Evolutionary conservation across 257 asterid genomes (phyloP), one percentile per base, ranked within the genome.

Genomic region (Przewalskia tangutica): DNA sequence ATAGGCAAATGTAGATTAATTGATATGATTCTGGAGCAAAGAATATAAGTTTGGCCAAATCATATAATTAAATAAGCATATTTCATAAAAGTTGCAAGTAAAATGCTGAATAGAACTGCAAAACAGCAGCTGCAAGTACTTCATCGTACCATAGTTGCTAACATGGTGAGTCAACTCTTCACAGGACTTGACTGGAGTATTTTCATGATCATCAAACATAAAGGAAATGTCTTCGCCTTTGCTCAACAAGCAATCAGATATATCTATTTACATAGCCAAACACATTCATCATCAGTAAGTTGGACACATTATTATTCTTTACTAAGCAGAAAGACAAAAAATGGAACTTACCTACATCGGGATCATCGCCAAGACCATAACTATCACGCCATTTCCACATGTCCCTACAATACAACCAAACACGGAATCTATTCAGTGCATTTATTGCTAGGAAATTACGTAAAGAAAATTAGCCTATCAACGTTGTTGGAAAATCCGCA

Each of bases 141-240:
- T 71, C 34, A 66, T 40, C 86, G 54, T 83, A 91, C 97, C 94
- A 23, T 78, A 66, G 84, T 51, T 71, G 32, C 85, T 84, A 34
- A 55, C 91, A 68, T 85, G 88, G 90, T 88, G 84, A 83, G 89
- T 87, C 80, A 92, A 66, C 67, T 93, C 97, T 68, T 90, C 89
- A 59, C 94, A 93, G 54, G 95, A 97, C 85, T 92, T 93, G 36
- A 91, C 86, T 11, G 98, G 98, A 66, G 98, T 93, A 85, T 89
- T 88, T 81, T 82, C 94, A 68, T 27, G 32, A 27, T 79, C 85
- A 67, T 84, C 92, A 75, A 90, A 84, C 81, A 89, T 75, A 82
- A 70, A 86, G 36, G 92, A 82, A 84, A 87, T 77, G 83, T 76
- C 90, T 83, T 89, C 93, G 14, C 80, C 88, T 76, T 84, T 84